Evolutionary conservation across 495 filamentous ascomycete genomes (phyloP), one percentile per base, ranked within the genome.

Genomic region (Rostrohypoxylon terebratum): DNA sequence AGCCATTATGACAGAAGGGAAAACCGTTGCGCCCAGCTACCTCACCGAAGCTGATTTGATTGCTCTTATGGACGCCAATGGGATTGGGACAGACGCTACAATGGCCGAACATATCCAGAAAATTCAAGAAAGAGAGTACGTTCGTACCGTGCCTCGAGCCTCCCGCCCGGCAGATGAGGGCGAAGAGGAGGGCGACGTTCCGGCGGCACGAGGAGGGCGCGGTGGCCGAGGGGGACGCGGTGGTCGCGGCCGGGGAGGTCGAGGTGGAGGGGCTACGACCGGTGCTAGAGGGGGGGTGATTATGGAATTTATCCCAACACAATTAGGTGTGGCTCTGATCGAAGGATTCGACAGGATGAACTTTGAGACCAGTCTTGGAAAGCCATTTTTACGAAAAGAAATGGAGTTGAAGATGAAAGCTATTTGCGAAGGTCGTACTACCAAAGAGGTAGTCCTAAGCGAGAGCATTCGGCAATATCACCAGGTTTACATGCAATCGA

Each of bases 41-140:
- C 81, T 99, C 34, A 99, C 96, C 0, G 96, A 99, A 77, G 94
- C 96, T 1, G 96, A 98, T 77, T 84, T 99, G n/a, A 97, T 99
- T 79, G 93, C 91, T 4, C 86, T 99, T 21, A 99, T 99, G 96
- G 96, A 99, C 81, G 95, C 93, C 14, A 98, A 99, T 78, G 96
- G 96, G 10, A 99, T 99, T 73, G 96, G 96, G 14, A 99, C 96
- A 3, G 96, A 99, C 81, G 96, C 96, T 10, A 98, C 96, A 0
- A 99, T 99, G 96, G 95, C 96, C 0, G 96, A 99, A 72, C 96
- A 99, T 77, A 98, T 99, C 75, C 88, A 91, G 47, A 98, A 96
- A 77, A 94, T 99, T 78, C 93, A 97, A 79, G 89, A 94, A 44
- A 84, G 96, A 31, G 83, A 93, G 53, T 99, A 99, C 76, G 94